Conservation (phyloP, 1,284 basidiomycete genomes). For the Papiliotrema terrestris region DNA sequence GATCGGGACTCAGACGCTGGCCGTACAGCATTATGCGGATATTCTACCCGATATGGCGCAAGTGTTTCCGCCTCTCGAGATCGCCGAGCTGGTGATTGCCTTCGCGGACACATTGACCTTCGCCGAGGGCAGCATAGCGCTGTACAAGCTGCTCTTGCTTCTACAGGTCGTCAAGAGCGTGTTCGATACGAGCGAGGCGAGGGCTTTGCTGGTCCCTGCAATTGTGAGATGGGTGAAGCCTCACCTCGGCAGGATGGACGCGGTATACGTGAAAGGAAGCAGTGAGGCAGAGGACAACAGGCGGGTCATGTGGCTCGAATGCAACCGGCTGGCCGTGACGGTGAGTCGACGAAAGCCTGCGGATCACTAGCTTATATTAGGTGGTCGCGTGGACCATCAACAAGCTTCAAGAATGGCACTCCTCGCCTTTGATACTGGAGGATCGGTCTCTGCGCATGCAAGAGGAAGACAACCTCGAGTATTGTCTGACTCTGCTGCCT, state of each 20-base stretch:
- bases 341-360: constrained; percentile 12
- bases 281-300: constrained; percentile 59
- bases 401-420: constrained; percentile 76
- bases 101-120: constrained; percentile 82
- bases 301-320: constrained; percentile 85
- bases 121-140: constrained; percentile 77
- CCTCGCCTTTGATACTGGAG: constrained; percentile 61
- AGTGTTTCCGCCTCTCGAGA: constrained; percentile 72
- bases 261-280: constrained; percentile 14
- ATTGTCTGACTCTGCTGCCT: constrained; percentile 78
- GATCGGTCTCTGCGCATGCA: constrained; percentile 64
- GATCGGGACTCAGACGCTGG: constrained; percentile 92
- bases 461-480: constrained; percentile 93
- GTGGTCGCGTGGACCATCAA: constrained; percentile 88
- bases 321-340: constrained; percentile 62
- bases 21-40: constrained; percentile 88
- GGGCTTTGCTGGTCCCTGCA: constrained; percentile 77
- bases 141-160: constrained; percentile 92
- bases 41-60: constrained; percentile 82
- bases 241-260: constrained; percentile 84
- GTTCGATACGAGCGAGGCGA: constrained; percentile 76
- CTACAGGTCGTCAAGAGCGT: constrained; percentile 85
- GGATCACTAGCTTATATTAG: constrained; percentile 28
- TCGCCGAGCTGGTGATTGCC: constrained; percentile 73
- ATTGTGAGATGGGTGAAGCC: constrained; percentile 92